phyloP scores from a whole-genome alignment of 2,329 filamentous ascomycete species.

The Hypocreales sp. region DNA sequence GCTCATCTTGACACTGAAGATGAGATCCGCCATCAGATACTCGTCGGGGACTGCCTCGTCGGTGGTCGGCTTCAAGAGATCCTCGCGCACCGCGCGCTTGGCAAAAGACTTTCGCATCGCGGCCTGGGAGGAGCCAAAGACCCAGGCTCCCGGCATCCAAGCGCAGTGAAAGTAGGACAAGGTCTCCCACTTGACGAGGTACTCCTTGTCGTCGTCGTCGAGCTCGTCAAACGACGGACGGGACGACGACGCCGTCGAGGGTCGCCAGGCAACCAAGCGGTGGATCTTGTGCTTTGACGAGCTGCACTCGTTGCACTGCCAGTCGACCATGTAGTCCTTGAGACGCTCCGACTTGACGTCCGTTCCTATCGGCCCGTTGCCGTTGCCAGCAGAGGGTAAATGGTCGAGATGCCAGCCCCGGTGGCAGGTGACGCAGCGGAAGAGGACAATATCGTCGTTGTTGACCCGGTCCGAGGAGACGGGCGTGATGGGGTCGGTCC shows the following conservation, averaged over 20 bases:
- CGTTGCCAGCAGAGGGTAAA: constrained; percentile 40
- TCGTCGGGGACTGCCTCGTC: constrained; percentile 80
- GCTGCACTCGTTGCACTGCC: constrained; percentile 68
- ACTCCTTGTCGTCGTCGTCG: constrained; percentile 60
- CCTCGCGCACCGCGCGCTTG: constrained; percentile 47
- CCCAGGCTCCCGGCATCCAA: constrained; percentile 86
- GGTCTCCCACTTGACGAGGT: constrained; percentile 76
- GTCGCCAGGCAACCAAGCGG: constrained; percentile 79
- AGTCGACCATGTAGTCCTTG: constrained; percentile 56
- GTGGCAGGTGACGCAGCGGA: constrained; percentile 65
- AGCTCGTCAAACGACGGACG: constrained; percentile 26
- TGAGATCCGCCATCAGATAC: constrained; percentile 70
- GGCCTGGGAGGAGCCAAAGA: constrained; percentile 52
- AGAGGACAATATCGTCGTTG: constrained; percentile 61
- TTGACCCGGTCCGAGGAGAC: constrained; percentile 54
- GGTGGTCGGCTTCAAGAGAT: constrained; percentile 46
- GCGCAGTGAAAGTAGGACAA: constrained; percentile 67
- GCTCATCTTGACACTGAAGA: constrained; percentile 59
- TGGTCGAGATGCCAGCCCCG: constrained; percentile 77
- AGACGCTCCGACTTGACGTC: constrained; percentile 35
- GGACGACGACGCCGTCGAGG: constrained; percentile 28
- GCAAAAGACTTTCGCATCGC: constrained; percentile 61
- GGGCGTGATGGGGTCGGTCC: constrained; percentile 57
- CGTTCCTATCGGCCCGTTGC: constrained; percentile 16
- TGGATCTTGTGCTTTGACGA: constrained; percentile 52